Evolutionary conservation across 2,329 filamentous ascomycete genomes (phyloP), one percentile per base, ranked within the genome.

Genomic region (Blumeria graminis): DNA sequence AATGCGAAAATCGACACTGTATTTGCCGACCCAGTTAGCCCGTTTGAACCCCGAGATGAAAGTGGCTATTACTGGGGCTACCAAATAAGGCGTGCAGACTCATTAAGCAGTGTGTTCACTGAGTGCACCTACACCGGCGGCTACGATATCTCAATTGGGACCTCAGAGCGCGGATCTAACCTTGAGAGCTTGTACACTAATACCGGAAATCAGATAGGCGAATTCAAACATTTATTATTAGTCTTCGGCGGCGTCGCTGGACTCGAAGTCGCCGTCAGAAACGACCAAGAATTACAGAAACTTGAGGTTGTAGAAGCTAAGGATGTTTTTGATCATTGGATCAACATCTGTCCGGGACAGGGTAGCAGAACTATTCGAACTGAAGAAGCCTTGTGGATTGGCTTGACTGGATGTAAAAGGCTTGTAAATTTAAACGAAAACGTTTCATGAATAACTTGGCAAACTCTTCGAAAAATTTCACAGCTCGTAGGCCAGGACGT

Each of bases 51-150:
- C 0, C 76, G 86, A 57, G 82, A 83, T 55, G 79, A 88, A 60
- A 77, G 73, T 1, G 87, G 87, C 0, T 92, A 87, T 68, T 93
- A 89, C 69, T 94, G 87, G 86, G 87, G 87, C 50, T 94, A 84
- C 67, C 75, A 71, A 8, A 78, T 88, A 3, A 77, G 87, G 32
- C 77, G 75, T 59, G 81, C 81, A 38, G 64, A 68, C 4, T 81
- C 77, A 2, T 74, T 94, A 5, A 84, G 84, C 5, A 71, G 75
- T 5, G 78, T 93, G 7, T 88, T 90, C 64, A 88, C 85, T 3
- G 85, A 89, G 66, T 81, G 78, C 61, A 75, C 78, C 0, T 87
- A 78, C 65, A 78, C 84, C 57, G 79, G 77, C 50, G 87, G 87
- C 11, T 94, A 94, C 68, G 86, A 93, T 68, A 62, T 89, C 57